Base-by-base conservation (phyloP, 1,284 basidiomycete genomes). In the Pascua sp. region DNA sequence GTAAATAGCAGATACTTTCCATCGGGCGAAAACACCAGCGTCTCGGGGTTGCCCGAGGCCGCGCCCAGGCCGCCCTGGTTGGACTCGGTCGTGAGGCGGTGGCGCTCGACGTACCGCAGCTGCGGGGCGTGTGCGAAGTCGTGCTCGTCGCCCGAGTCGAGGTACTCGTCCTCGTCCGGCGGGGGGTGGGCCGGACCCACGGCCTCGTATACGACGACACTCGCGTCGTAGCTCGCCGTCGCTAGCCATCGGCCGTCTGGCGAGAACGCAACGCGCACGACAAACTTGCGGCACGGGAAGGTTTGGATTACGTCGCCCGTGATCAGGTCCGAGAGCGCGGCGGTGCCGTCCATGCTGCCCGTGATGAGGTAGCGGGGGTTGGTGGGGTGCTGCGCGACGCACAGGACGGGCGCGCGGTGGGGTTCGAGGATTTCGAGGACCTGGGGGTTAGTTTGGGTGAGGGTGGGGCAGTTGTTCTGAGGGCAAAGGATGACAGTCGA, bases 331-430 rank as follows among this genome's bases (percentile, higher is more conserved):
- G 65, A 69, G 13, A 77, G 51, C 4, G 67, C 54, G 10, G 72
- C 67, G 5, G 67, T 68, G 11, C 75, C 76, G 55, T 79, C 77
- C 77, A 79, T 79, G 1, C 68, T 68, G 0, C 72, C 75, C 0
- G 71, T 72, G 41, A 73, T 53, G 10, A 78, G 54, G 47, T 77
- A 77, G 12, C 77, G 66, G 9, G 66, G 57, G 42, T 72, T 67
- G 0, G 55, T 59, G 0, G 77, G 77, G 56, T 79, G 77, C 1
- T 70, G 36, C 0, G 71, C 72, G 45, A 77, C 70, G 9, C 59
- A 55, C n/a, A 79, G 61, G 7, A 76, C 67, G 10, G 77, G 75
- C 5, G 77, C 75, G 44, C 68, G 66, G 61, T 77, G 73, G 2
- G 69, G 70, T 40, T 73, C 55, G 2, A 78, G 45, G 3, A 73